phyloP scores from a whole-genome alignment of 495 filamentous ascomycete species.

The Neurospora hispaniola region DNA sequence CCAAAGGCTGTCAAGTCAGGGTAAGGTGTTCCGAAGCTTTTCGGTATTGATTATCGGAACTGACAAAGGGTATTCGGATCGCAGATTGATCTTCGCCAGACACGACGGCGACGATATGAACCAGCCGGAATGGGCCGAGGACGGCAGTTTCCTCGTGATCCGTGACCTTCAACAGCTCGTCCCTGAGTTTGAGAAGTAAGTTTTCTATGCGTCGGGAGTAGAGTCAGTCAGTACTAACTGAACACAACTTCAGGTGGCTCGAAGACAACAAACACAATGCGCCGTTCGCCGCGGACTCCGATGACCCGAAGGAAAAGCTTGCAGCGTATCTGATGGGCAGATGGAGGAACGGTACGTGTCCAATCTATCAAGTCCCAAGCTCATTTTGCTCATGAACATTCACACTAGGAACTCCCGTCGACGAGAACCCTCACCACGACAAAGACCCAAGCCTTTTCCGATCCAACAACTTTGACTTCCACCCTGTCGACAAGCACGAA shows the following conservation, averaged over 20 bases:
- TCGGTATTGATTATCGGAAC: not conserved
- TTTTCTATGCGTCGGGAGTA: not conserved
- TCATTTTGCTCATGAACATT: not conserved
- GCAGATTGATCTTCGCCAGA: not conserved
- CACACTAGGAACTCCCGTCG: not conserved
- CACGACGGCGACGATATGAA: not conserved
- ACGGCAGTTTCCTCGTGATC: conserved; percentile 3
- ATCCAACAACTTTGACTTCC: not conserved
- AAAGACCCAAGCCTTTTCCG: not conserved
- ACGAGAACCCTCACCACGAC: not conserved
- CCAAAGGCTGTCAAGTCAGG: not conserved
- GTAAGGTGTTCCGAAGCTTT: not conserved
- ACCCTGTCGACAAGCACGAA: not conserved
- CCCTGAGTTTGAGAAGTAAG: not conserved
- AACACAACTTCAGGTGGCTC: not conserved
- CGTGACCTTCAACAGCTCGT: conserved; percentile 2
- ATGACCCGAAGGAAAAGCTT: not conserved
- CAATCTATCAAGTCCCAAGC: not conserved
- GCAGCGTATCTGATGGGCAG: conserved; percentile 1
- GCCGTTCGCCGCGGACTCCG: not conserved
- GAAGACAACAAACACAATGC: not conserved
- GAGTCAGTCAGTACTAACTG: not conserved
- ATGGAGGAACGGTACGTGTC: not conserved
- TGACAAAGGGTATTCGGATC: not conserved
- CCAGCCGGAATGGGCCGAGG: not conserved